Base-by-base conservation (phyloP, 202 grass and related monocot species). In the Digitaria exilis region DNA sequence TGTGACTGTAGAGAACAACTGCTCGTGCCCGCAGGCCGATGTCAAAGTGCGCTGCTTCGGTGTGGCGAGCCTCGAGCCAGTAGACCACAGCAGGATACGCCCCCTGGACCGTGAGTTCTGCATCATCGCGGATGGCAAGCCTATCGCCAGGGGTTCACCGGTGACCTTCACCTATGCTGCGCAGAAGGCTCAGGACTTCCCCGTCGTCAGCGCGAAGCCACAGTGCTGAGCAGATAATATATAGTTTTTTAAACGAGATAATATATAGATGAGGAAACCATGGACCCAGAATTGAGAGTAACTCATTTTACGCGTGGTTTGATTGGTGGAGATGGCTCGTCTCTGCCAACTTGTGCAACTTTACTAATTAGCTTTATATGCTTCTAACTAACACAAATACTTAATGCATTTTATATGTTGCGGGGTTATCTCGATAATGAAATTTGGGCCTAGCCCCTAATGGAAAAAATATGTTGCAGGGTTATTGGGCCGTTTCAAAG, bases 101-200 rank as follows among this genome's bases (percentile, higher is more conserved):
- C 65, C 4, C 0, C 3, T 66, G 0, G 18, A 66, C 18, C 7
- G 32, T 1, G 34, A 66, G 34, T 0, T 41, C 2, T 80, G 62
- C 31, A 32, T 80, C 62, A 9, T 80, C 2, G 62, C 31, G 6
- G 15, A 52, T 4, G 77, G 77, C 46, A 7, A 25, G 14, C 31
- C 77, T 0, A 55, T 80, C 77, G 0, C 63, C 46, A 51, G 25
- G 31, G 77, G 62, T 2, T 80, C 62, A 21, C 46, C 62, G 2
- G 46, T 80, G 46, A 80, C n/a, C 45, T 80, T 80, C 62, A 80
- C 7, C 3, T 50, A 50, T 16, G 48, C 48, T 18, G 48, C 48
- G 16, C 3, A 50, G 16, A 50, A 50, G 48, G 3, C 48, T 18
- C 16, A 1, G 4, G 16, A 50, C 48, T 50, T 50, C 48, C 48